phyloP scores from a whole-genome alignment of 257 asterid species.

The Lycium barbarum region DNA sequence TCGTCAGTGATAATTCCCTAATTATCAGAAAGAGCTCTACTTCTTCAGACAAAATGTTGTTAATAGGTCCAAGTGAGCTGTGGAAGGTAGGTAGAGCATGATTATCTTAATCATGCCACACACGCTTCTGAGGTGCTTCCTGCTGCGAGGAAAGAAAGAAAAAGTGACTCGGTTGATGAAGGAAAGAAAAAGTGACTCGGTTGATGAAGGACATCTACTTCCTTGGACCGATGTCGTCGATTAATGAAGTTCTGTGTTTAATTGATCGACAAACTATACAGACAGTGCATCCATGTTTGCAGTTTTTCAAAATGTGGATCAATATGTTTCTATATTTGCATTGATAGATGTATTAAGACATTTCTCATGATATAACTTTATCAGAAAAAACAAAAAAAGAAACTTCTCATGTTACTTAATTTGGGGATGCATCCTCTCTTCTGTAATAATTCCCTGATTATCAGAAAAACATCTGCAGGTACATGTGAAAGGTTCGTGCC shows the following conservation, averaged over 20 bases:
- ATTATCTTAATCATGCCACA: background rate
- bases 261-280: background rate
- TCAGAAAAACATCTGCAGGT: slow-evolving; percentile 42
- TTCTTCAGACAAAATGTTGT: background rate
- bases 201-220: slow-evolving; percentile 16
- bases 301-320: background rate
- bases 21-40: slow-evolving; percentile 17
- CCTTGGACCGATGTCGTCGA: background rate
- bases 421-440: background rate
- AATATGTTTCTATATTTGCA: background rate
- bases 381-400: background rate
- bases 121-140: background rate
- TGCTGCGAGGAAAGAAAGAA: slow-evolving; percentile 10
- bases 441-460: background rate
- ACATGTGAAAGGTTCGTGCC: slow-evolving; percentile 68
- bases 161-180: slow-evolving; percentile 16
- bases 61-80: background rate
- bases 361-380: background rate
- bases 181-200: background rate
- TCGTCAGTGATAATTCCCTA: background rate
- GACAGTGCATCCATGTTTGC: background rate
- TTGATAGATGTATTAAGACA: background rate
- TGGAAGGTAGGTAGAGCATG: slow-evolving; percentile 1
- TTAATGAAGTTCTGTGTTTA: background rate
- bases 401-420: background rate